Evolutionary conservation across 441 rosid genomes (phyloP).

Genomic region (Croton laevigatus): DNA sequence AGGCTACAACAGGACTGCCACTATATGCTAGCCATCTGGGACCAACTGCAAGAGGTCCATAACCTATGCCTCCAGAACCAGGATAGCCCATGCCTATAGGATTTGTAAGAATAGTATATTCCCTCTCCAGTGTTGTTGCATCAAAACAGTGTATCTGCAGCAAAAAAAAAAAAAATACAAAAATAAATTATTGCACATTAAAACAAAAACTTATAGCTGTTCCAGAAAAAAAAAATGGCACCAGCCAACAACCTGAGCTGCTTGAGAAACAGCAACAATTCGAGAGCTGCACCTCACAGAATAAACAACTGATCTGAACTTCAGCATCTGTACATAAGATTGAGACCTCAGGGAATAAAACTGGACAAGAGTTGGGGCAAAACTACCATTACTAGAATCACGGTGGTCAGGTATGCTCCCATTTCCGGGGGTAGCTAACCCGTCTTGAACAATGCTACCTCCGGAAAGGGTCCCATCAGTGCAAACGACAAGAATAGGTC

Average conservation of each 20-base stretch:
- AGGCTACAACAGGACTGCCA: constrained; percentile 55
- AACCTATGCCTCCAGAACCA: constrained; percentile 66
- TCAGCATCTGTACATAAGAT: constrained; percentile 62
- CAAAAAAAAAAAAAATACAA: not conserved
- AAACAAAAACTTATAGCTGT: not conserved
- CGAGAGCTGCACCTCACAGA: constrained; percentile 88
- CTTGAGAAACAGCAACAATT: constrained; percentile 77
- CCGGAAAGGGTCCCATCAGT: constrained; percentile 50
- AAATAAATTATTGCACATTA: constrained; percentile 14
- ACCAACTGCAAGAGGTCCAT: constrained; percentile 94
- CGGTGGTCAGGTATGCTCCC: constrained; percentile 34
- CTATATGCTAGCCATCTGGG: constrained; percentile 95
- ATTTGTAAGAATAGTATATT: constrained; percentile 64
- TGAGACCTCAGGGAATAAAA: constrained; percentile 80
- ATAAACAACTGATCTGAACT: constrained; percentile 67
- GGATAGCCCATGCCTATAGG: constrained; percentile 43
- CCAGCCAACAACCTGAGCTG: constrained; percentile 60
- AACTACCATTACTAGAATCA: constrained; percentile 40
- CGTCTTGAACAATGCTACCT: constrained; percentile 38
- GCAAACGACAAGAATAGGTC: constrained; percentile 77
- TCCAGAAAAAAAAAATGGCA: not conserved
- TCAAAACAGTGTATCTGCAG: constrained; percentile 90
- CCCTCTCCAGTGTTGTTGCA: constrained; percentile 55
- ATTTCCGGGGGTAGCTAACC: constrained; percentile 31
- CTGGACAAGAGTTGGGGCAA: constrained; percentile 49